phyloP scores from a whole-genome alignment of 306 rosid species.

The Trifolium pratense region DNA sequence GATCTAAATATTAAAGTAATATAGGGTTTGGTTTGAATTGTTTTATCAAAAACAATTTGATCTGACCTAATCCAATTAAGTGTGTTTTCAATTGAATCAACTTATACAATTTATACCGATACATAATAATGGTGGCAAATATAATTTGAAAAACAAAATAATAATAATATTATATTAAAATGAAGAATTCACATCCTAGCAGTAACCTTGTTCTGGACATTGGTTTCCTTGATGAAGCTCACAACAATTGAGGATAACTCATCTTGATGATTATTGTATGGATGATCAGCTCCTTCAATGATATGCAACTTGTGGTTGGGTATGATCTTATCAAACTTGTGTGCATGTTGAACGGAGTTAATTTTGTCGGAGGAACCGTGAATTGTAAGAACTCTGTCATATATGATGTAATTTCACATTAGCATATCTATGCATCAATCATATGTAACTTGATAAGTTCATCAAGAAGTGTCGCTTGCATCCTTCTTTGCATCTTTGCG shows the following conservation, averaged over 20 bases:
- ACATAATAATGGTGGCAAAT: too few relatives aligned
- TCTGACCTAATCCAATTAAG: too few relatives aligned
- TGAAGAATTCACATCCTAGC: conserved; percentile 27
- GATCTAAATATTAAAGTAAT: too few relatives aligned
- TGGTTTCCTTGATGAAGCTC: conserved; percentile 49
- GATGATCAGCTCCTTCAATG: conserved; percentile 71
- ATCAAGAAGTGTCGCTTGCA: not conserved
- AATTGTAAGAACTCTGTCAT: conserved; percentile 66
- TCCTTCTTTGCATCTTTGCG: not conserved
- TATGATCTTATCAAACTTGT: conserved; percentile 65
- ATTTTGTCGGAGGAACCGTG: conserved; percentile 70
- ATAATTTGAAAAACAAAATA: too few relatives aligned
- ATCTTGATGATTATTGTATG: conserved; percentile 57
- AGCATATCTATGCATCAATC: conserved; percentile 20
- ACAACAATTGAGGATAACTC: conserved; percentile 56
- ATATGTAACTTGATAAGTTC: conserved; percentile 6
- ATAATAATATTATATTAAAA: not conserved
- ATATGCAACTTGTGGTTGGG: conserved; percentile 67
- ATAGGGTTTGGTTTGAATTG: too few relatives aligned
- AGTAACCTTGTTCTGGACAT: conserved; percentile 44
- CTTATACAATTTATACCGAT: too few relatives aligned
- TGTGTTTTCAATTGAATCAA: too few relatives aligned
- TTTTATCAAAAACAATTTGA: too few relatives aligned
- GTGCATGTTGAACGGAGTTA: conserved; percentile 62
- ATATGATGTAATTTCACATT: conserved; percentile 25